Conservation (phyloP, 2,329 filamentous ascomycete species). For the Massarina eburnea region DNA sequence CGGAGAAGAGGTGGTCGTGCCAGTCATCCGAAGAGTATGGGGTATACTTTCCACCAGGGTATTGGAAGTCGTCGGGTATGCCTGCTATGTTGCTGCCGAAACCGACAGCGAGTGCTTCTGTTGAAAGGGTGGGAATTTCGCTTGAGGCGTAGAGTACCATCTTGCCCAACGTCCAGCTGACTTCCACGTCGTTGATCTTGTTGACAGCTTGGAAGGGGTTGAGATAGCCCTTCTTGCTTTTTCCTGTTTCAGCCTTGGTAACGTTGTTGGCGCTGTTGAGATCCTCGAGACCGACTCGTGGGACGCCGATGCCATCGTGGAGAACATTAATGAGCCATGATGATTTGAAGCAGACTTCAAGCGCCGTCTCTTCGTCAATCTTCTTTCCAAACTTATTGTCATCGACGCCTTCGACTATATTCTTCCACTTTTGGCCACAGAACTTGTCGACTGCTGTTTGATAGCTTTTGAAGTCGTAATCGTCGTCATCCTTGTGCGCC, state of each 20-base stretch:
- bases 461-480: constrained; percentile 89
- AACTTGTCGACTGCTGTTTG: constrained; percentile 83
- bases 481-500: constrained; percentile 68
- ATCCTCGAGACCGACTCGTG: constrained; percentile 76
- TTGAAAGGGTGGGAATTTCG: constrained; percentile 69
- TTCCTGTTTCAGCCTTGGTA: constrained; percentile 69
- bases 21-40: constrained; percentile 51
- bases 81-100: constrained; percentile 82
- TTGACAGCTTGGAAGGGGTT: constrained; percentile 91
- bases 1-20: constrained; percentile 64
- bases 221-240: constrained; percentile 73
- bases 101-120: constrained; percentile 73
- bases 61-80: constrained; percentile 78
- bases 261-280: constrained; percentile 62
- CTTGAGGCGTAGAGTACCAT: constrained; percentile 94
- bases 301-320: constrained; percentile 93
- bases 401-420: constrained; percentile 68
- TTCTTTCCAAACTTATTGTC: constrained; percentile 73
- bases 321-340: constrained; percentile 97
- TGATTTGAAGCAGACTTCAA: constrained; percentile 94
- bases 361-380: constrained; percentile 70
- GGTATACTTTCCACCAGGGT: constrained; percentile 63
- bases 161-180: constrained; percentile 96
- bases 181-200: constrained; percentile 86
- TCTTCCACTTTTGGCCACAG: constrained; percentile 79